Percentiles rank a stretch among this genome's conserved stretches.
Evolutionary conservation across 495 filamentous ascomycete genomes (phyloP).

Genomic region (Friedmanniomyces simplex): DNA sequence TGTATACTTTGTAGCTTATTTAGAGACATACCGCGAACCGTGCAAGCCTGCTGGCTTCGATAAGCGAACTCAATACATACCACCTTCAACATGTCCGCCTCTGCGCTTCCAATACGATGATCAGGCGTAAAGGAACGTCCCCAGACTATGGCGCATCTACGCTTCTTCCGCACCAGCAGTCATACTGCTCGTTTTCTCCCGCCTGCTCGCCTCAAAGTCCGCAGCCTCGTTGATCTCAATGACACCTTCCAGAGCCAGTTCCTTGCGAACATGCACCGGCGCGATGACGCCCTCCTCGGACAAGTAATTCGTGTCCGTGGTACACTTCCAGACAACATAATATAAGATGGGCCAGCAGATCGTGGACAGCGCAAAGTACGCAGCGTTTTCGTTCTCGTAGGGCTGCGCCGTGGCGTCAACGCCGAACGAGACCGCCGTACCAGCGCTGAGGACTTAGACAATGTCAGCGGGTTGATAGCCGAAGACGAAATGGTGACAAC

Average conservation of each 20-base stretch:
- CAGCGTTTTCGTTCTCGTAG: slow-evolving; percentile 8
- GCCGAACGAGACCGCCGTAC: slow-evolving; percentile 3
- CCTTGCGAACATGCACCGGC: slow-evolving; percentile 5
- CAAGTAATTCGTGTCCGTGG: slow-evolving; percentile 12
- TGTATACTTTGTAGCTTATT: background rate
- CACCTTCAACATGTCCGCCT: too few relatives aligned
- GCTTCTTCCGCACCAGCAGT: background rate
- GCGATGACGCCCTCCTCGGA: slow-evolving; percentile 1
- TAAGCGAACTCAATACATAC: too few relatives aligned
- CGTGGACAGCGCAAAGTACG: slow-evolving; percentile 2
- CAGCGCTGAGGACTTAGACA: background rate
- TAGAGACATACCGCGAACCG: too few relatives aligned
- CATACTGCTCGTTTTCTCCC: background rate
- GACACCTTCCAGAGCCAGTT: background rate
- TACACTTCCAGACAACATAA: slow-evolving; percentile 6
- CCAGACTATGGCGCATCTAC: too few relatives aligned
- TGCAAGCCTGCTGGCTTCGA: too few relatives aligned
- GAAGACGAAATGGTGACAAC: background rate
- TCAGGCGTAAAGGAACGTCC: too few relatives aligned
- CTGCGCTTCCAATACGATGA: too few relatives aligned
- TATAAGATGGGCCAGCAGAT: slow-evolving; percentile 9
- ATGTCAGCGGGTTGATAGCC: background rate
- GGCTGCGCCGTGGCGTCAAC: background rate
- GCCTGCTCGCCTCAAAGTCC: background rate
- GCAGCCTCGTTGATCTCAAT: background rate